phyloP scores from a whole-genome alignment of 75 land plant genomes.

The Cupressus sempervirens region DNA sequence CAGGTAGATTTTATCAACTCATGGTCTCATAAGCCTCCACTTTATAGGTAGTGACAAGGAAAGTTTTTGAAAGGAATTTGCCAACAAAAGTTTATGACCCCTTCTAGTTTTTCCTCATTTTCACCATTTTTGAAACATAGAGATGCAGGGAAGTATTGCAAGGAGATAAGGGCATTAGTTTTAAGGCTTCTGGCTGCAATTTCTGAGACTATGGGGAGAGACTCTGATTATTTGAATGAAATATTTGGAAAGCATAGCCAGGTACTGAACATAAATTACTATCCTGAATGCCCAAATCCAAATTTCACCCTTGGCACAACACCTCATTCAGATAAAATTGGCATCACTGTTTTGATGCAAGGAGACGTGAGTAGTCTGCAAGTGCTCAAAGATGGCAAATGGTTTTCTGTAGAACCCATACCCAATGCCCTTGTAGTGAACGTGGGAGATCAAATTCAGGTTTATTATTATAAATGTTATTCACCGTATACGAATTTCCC shows the following conservation, averaged over 20 bases:
- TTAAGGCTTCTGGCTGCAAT: constrained; percentile 34
- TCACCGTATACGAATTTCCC: too few relatives aligned
- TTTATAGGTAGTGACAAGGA: too few relatives aligned
- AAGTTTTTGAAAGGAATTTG: constrained; percentile 14
- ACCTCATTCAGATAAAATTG: too few relatives aligned
- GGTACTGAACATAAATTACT: constrained; percentile 57
- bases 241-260: constrained; percentile 44
- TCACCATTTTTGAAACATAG: too few relatives aligned
- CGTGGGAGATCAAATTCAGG: background rate
- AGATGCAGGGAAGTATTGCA: too few relatives aligned
- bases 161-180: constrained; percentile 9
- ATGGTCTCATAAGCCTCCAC: too few relatives aligned
- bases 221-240: constrained; percentile 29
- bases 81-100: constrained; percentile 18
- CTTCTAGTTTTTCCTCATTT: background rate
- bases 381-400: too few relatives aligned
- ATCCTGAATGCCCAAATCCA: constrained; percentile 71
- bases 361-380: too few relatives aligned
- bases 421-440: background rate
- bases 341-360: too few relatives aligned
- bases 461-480: background rate
- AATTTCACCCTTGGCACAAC: constrained; percentile 33
- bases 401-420: constrained; percentile 4
- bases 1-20: too few relatives aligned
- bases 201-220: constrained; percentile 52